These are phyloP conservation scores for Leishmania gerbilli DNA, from an alignment of 208 protist species.

Conservation along the genomic window DNA sequence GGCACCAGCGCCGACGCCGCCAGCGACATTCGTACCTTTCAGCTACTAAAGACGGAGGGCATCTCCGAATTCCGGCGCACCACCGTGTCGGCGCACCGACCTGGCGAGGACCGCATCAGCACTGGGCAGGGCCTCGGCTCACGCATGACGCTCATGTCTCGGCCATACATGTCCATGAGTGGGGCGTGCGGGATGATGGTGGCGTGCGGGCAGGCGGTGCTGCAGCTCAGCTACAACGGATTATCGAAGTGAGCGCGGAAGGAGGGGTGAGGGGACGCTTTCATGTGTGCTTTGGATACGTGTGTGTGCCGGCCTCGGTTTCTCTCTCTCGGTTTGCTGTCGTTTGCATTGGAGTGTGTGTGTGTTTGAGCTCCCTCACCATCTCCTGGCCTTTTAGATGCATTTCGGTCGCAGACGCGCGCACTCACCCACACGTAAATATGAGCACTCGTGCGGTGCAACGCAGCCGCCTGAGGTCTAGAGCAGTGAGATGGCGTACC, in stretches of 20 bases:
- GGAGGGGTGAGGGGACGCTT: not conserved
- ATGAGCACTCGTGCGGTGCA: not conserved
- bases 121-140: constrained; percentile 45
- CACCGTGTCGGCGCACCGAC: constrained; percentile 29
- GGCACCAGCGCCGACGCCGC: constrained; percentile 14
- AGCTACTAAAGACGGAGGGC: constrained; percentile 51
- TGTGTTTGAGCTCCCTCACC: not conserved
- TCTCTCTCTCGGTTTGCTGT: not conserved
- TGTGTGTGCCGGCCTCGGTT: not conserved
- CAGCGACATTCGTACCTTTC: constrained; percentile 40
- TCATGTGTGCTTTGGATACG: not conserved
- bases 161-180: constrained; percentile 52
- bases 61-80: constrained; percentile 35
- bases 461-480: not conserved
- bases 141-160: constrained; percentile 54
- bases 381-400: not conserved
- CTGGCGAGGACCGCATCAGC: constrained; percentile 11
- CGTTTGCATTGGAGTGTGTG: not conserved
- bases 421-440: not conserved
- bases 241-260: constrained; percentile 1
- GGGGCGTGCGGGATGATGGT: constrained; percentile 67
- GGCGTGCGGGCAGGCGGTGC: constrained; percentile 61
- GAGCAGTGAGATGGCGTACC: not conserved
- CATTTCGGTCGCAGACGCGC: not conserved
- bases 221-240: constrained; percentile 74